Base-by-base conservation (phyloP, 208 protist genomes). In the Wallacemonas sp. region DNA sequence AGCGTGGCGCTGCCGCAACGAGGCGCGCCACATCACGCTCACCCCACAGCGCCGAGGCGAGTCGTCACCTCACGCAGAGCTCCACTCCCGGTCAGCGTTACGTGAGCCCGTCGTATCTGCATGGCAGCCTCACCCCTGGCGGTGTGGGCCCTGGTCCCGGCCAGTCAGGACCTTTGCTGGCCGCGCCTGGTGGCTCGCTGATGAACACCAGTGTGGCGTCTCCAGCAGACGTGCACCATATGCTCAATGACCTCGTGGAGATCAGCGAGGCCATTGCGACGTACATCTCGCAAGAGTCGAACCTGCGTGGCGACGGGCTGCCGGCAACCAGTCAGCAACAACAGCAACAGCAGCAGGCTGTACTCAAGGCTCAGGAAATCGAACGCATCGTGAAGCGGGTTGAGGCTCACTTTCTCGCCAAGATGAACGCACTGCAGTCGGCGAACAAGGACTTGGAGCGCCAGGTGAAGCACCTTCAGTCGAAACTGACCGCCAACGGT, bases 311-410 rank as follows among this genome's bases (percentile, higher is more conserved):
- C 17, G 56, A 64, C 27, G 67, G 46, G 6, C 9, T 6, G n/a
- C n/a, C n/a, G n/a, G n/a, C n/a, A n/a, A n/a, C n/a, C n/a, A n/a
- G n/a, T n/a, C n/a, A n/a, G n/a, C n/a, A n/a, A n/a, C n/a, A n/a
- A n/a, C n/a, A n/a, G n/a, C 26, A 39, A 8, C 38, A 76, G 38
- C 68, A 84, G 52, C 74, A 88, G 55, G 79, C 69, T 0, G 72
- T 60, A 19, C 73, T 94, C 43, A 88, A 88, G 73, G 80, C 78
- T 29, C 80, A 90, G 30, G 85, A 92, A 29, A 95, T 93, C 55
- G 81, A 91, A 55, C 83, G 86, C 24, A 90, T 95, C 58, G 89
- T 95, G 44, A 76, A 73, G n/a, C 81, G 86, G 14, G 89, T 95
- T 5, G 81, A 90, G 64, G 44, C 61, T n/a, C 86, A 95, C 64